Base-by-base conservation (phyloP, 2,329 filamentous ascomycete genomes). In the Drechslerella stenobrocha region DNA sequence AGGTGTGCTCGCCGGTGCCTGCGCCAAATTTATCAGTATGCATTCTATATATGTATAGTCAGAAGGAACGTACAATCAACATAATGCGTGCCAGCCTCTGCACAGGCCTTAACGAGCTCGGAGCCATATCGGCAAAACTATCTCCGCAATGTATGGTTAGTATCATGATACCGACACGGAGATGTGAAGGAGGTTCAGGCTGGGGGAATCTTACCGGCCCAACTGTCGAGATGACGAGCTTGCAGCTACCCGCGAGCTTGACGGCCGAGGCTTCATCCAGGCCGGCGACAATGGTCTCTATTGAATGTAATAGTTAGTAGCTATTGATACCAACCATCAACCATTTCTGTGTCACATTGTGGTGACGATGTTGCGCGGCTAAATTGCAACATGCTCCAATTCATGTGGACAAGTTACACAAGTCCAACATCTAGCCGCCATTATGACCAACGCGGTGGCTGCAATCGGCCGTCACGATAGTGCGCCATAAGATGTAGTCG, bases 11-110 rank as follows among this genome's bases (percentile, higher is more conserved):
- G 47, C 84, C 85, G 3, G 84, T 86, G 47, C 79, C 64, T 69
- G 18, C 80, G 45, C 45, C 51, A 47, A 18, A 15, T 50, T 9
- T 15, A 22, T 60, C 40, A 24, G 34, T 15, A 22, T 15, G 42
- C 8, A 52, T 34, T 53, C 34, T 45, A 7, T 51, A 8, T n/a
- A 35, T 7, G 15, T 7, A 34, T 1, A 42, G 57, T 4, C 24
- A n/a, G 18, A 18, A 7, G 7, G 8, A 34, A 56, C 63, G 30
- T 52, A 77, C 81, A 82, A 74, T 87, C 85, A 56, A 87, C 75
- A 72, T 87, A 87, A 74, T 87, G 84, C 2, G 85, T 87, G 3
- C 85, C 84, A 70, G 80, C 81, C 52, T 80, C 78, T 2, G 83
- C 84, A 73, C 84, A 87, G 4, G 84, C 84, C 71, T 84, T 82